Percentiles rank a stretch among this genome's conserved stretches.
These are phyloP conservation scores for Beauveria medogensis DNA, from an alignment of 2,329 filamentous ascomycete species.

Conservation along the genomic window DNA sequence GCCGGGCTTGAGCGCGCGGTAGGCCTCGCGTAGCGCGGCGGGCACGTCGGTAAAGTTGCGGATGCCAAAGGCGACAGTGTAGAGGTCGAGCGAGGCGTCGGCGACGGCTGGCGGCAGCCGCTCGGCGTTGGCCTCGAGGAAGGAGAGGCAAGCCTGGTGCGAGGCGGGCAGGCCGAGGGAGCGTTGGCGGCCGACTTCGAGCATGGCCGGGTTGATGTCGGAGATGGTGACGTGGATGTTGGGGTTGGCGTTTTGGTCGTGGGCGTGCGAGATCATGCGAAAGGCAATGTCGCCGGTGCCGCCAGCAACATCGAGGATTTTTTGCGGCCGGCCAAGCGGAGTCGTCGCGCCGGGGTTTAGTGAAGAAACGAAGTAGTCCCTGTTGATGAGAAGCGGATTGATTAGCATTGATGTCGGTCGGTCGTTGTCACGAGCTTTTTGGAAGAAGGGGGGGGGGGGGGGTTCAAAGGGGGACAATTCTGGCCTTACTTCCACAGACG, in stretches of 20 bases:
- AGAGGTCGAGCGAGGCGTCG: constrained; percentile 73
- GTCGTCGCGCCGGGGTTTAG: constrained; percentile 69
- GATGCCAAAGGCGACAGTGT: constrained; percentile 96
- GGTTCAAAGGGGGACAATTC: too few species aligned
- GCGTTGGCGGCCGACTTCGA: constrained; percentile 77
- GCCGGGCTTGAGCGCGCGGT: constrained; percentile 83
- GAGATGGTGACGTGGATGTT: constrained; percentile 80
- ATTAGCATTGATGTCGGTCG: neutral
- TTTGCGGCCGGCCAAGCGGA: constrained; percentile 38
- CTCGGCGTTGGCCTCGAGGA: constrained; percentile 88
- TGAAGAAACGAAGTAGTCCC: constrained; percentile 84
- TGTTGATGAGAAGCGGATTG: constrained; percentile 18
- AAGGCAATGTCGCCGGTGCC: constrained; percentile 98
- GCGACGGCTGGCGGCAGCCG: constrained; percentile 55
- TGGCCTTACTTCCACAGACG: constrained; percentile 72
- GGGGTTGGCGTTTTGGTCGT: constrained; percentile 65
- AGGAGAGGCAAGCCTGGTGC: constrained; percentile 54
- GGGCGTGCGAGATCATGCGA: constrained; percentile 85
- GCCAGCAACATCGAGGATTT: constrained; percentile 93
- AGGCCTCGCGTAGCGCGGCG: constrained; percentile 71
- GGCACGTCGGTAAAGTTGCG: constrained; percentile 94
- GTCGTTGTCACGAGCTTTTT: neutral
- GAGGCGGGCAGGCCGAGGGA: constrained; percentile 49
- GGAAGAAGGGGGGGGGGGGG: neutral
- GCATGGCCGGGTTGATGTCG: constrained; percentile 95